These are phyloP conservation scores for Penicillium concentricum DNA, from an alignment of 2,329 filamentous ascomycete genomes.

Conservation along the genomic window DNA sequence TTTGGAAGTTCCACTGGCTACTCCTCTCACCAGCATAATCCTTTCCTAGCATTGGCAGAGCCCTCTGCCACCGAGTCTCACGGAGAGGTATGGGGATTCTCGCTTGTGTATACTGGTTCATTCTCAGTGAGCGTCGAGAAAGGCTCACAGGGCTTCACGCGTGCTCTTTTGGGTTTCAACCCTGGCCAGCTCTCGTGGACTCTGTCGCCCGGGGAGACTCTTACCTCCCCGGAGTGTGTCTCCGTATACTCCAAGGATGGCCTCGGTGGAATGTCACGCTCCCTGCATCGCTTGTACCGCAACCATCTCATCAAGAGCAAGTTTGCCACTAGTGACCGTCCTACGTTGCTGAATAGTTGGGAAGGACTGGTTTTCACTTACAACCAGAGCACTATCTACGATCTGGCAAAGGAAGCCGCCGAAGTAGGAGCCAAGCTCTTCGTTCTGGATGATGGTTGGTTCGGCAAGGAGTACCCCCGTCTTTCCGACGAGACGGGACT, in stretches of 20 bases:
- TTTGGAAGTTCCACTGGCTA: conserved; percentile 63
- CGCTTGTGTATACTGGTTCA: conserved; percentile 63
- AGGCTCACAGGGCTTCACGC: conserved; percentile 60
- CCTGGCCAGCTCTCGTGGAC: conserved; percentile 60
- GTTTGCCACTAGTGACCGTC: conserved; percentile 53
- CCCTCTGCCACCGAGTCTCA: conserved; percentile 59
- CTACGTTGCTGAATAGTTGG: conserved; percentile 64
- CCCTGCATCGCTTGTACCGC: conserved; percentile 61
- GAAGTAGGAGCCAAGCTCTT: conserved; percentile 62
- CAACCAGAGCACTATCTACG: conserved; percentile 56
- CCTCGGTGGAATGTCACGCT: conserved; percentile 61
- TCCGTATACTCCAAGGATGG: conserved; percentile 60
- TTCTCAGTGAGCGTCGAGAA: conserved; percentile 63
- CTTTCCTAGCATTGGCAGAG: conserved; percentile 59
- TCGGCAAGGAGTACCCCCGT: conserved; percentile 62
- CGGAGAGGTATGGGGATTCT: conserved; percentile 65
- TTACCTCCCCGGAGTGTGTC: conserved; percentile 63
- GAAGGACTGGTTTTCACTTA: conserved; percentile 61
- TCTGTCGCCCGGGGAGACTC: conserved; percentile 55
- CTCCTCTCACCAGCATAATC: conserved; percentile 64
- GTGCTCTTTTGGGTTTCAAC: conserved; percentile 61
- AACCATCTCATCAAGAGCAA: conserved; percentile 61
- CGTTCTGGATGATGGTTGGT: conserved; percentile 68
- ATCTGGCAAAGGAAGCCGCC: conserved; percentile 57
- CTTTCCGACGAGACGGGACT: conserved; percentile 58